Evolutionary conservation across 1,284 basidiomycete genomes (phyloP).

Genomic region (Apiotrichum mycotoxinovorans): DNA sequence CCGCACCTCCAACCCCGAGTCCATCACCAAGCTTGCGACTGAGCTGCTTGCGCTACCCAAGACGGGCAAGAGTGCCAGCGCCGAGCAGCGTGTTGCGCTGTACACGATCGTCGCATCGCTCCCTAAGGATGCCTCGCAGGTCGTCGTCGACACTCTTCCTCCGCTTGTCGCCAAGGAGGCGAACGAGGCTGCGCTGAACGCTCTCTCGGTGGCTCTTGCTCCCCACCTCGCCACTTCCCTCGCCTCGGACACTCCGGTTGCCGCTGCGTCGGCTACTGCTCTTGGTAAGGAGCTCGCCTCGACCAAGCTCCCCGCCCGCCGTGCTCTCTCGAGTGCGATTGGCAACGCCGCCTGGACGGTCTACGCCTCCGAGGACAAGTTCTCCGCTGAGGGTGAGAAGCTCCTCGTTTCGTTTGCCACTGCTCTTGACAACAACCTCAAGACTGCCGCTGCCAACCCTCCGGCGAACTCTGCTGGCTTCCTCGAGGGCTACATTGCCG

Average conservation of each 20-base stretch:
- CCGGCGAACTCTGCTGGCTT: slow-evolving; percentile 63
- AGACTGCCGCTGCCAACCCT: slow-evolving; percentile 53
- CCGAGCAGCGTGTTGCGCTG: slow-evolving; percentile 77
- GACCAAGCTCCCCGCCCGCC: slow-evolving; percentile 57
- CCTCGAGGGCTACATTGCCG: slow-evolving; percentile 76
- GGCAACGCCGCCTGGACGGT: slow-evolving; percentile 56
- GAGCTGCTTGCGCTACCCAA: slow-evolving; percentile 72
- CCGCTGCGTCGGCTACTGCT: slow-evolving; percentile 53
- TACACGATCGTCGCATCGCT: slow-evolving; percentile 70
- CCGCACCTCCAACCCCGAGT: slow-evolving; percentile 42
- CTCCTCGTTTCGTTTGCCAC: slow-evolving; percentile 59
- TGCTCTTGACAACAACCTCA: slow-evolving; percentile 66
- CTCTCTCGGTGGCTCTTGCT: slow-evolving; percentile 58
- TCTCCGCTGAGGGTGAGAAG: slow-evolving; percentile 43
- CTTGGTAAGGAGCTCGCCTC: slow-evolving; percentile 68
- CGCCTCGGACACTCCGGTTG: slow-evolving; percentile 50
- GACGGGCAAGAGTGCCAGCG: slow-evolving; percentile 74
- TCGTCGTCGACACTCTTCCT: slow-evolving; percentile 58
- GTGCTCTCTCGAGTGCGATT: slow-evolving; percentile 57
- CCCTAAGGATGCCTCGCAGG: slow-evolving; percentile 57
- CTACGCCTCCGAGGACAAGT: slow-evolving; percentile 46
- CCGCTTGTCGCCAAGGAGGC: slow-evolving; percentile 73
- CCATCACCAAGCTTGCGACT: slow-evolving; percentile 52
- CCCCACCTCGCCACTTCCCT: slow-evolving; percentile 62
- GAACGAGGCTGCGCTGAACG: slow-evolving; percentile 59